Conservation (phyloP, 2,329 filamentous ascomycete genomes). For the Graphiopsis chlorocephala region DNA sequence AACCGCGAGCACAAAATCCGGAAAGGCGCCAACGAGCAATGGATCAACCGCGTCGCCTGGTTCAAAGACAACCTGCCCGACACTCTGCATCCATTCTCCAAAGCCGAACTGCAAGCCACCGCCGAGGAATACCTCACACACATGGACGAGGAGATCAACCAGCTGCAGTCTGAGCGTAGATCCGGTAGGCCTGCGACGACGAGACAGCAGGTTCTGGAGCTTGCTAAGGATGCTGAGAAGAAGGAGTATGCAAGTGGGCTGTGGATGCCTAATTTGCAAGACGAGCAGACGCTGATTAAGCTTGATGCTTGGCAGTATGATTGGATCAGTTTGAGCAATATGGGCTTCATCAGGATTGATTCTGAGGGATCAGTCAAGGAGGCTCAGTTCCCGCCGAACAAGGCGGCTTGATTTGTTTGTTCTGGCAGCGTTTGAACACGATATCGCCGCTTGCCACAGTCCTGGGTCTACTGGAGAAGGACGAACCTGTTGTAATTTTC, state of each 20-base stretch:
- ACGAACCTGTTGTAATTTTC: neutral
- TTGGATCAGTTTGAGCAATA: slow-evolving; percentile 73
- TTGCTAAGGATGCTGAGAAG: slow-evolving; percentile 67
- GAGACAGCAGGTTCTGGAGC: slow-evolving; percentile 72
- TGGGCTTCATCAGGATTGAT: slow-evolving; percentile 75
- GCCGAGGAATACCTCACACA: slow-evolving; percentile 53
- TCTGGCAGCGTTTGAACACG: neutral
- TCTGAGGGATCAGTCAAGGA: slow-evolving; percentile 62
- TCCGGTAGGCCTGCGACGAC: slow-evolving; percentile 75
- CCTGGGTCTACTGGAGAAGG: neutral
- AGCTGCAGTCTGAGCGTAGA: slow-evolving; percentile 66
- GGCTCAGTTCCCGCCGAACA: slow-evolving; percentile 73
- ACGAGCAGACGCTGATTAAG: slow-evolving; percentile 61
- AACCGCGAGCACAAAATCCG: slow-evolving; percentile 67
- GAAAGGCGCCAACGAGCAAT: slow-evolving; percentile 70
- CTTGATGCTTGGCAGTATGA: slow-evolving; percentile 76
- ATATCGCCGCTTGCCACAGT: neutral
- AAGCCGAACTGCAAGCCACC: slow-evolving; percentile 55
- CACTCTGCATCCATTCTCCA: slow-evolving; percentile 47
- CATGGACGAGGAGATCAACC: slow-evolving; percentile 67
- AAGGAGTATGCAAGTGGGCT: slow-evolving; percentile 83
- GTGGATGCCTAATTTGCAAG: slow-evolving; percentile 76
- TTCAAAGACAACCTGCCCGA: slow-evolving; percentile 56
- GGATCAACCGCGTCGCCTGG: slow-evolving; percentile 59
- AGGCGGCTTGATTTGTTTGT: slow-evolving; percentile 29